Evolutionary conservation across 2,329 filamentous ascomycete species (phyloP), one percentile per base, ranked within the genome.

Genomic region (Aspergillus sp.): DNA sequence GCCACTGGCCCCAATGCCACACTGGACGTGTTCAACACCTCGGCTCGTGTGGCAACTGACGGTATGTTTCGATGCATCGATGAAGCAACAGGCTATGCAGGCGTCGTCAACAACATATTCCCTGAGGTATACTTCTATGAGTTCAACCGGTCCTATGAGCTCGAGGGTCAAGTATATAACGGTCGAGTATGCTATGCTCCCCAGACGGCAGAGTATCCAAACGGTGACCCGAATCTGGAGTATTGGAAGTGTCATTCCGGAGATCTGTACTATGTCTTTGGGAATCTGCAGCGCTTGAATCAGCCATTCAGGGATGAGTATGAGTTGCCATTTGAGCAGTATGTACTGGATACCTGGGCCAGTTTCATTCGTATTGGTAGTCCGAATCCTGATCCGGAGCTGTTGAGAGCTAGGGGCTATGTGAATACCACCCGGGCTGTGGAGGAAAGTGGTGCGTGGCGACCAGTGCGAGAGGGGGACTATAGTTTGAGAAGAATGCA

Each of bases 61-160:
- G 83, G 79, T 55, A 80, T 82, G 8, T 87, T 87, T 77, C 82
- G 85, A 59, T 88, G 86, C 69, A 74, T 84, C 54, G 84, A 86
- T 68, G 80, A 87, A 70, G 84, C 85, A 5, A 87, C 85, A 2
- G 82, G 82, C 6, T 82, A 82, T 67, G 77, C 82, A 0, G 84
- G 80, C 2, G 73, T 81, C 0, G 60, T 63, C 15, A 79, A 77
- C 15, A 72, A 74, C 3, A 79, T 80, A 0, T 83, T 87, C 67
- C 70, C 77, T 28, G 72, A 76, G 5, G 76, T 85, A 0, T 87
- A 84, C 69, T 87, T 82, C 69, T 88, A 88, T 72, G 83, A 87
- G 69, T 84, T 87, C 65, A 83, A 86, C 61, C 80, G 85, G 48
- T 82, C 82, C 0, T 70, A 70, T 28, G 67, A 70, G 38, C 85